Conservation (phyloP, 768 basidiomycete species). For the Boletellus sp. region DNA sequence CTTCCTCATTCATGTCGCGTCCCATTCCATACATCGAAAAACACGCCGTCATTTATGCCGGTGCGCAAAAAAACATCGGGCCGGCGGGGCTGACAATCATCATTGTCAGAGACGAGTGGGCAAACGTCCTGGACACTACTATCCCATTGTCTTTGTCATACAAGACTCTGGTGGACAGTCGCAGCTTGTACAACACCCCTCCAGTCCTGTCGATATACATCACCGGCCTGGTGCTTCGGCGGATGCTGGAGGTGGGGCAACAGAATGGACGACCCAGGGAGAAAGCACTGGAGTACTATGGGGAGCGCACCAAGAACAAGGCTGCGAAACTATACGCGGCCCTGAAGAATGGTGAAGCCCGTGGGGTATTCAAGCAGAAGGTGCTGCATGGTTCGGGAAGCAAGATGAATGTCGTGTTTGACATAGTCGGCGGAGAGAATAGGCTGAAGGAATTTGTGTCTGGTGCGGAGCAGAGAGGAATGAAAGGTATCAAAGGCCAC, state of each 20-base stretch:
- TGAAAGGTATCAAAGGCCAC: conserved; percentile 91
- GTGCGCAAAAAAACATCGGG: conserved; percentile 97
- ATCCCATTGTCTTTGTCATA: conserved; percentile 81
- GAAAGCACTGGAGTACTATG: conserved; percentile 66
- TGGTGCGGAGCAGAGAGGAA: conserved; percentile 73
- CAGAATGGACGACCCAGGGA: conserved; percentile 27
- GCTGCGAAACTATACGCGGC: conserved; percentile 71
- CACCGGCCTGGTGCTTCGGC: conserved; percentile 75
- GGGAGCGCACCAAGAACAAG: conserved; percentile 67
- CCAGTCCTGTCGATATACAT: conserved; percentile 90
- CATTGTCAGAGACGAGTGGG: conserved; percentile 92
- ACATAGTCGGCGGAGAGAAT: conserved; percentile 68
- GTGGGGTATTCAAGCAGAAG: conserved; percentile 66
- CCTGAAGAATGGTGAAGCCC: conserved; percentile 64
- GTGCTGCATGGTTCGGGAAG: conserved; percentile 76
- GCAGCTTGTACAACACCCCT: conserved; percentile 90
- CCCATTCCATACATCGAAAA: conserved; percentile 84
- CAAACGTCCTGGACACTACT: conserved; percentile 63
- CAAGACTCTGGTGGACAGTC: conserved; percentile 72
- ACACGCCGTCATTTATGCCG: conserved; percentile 94
- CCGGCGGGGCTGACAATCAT: conserved; percentile 91
- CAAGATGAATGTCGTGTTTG: conserved; percentile 96
- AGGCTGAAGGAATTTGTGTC: conserved; percentile 71
- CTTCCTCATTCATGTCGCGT: conserved; percentile 94
- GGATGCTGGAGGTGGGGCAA: conserved; percentile 43